Evolutionary conservation across 2,329 filamentous ascomycete genomes (phyloP), one percentile per base, ranked within the genome.

Genomic region (Fusarium temperatum): DNA sequence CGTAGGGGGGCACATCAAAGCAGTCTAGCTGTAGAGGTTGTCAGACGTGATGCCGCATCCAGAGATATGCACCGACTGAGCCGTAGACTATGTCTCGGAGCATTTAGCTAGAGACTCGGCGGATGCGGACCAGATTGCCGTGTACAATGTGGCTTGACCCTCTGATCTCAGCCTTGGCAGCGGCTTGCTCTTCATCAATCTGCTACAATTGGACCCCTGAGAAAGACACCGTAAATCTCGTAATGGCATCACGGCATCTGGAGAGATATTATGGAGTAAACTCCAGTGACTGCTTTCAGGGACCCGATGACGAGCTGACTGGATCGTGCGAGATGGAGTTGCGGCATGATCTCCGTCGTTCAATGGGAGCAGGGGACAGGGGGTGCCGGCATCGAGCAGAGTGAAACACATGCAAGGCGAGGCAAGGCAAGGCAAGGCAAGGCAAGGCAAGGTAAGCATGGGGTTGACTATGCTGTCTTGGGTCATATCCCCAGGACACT

Each of bases 131-230:
- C 39, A 36, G 28, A 68, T 36, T 44, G 38, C 53, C 74, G 59
- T 24, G 32, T 41, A 20, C 28, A 44, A 44, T 69, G 65, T 70
- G 73, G 70, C 75, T 73, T 70, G 69, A 61, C 42, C 48, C 58
- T 58, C 53, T 65, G 68, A 73, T 75, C 68, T 59, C 62, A 67
- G 68, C 61, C 75, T 77, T 72, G 73, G 71, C 62, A 53, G 61
- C n/a, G 47, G 64, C 58, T 57, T 58, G 53, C 45, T 48, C 45
- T 63, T 47, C 35, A 58, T 66, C 66, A 22, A 55, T 20, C 35
- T 39, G 26, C 42, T 65, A 42, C 42, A n/a, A n/a, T 48, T 53
- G 35, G 51, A 48, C 24, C 56, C 42, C 41, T 58, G 28, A 8
- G 28, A 51, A 39, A 22, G 45, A 32, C 51, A 8, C 11, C 50